phyloP scores from a whole-genome alignment of 2,329 filamentous ascomycete species.

The Paramyrothecium roridum region DNA sequence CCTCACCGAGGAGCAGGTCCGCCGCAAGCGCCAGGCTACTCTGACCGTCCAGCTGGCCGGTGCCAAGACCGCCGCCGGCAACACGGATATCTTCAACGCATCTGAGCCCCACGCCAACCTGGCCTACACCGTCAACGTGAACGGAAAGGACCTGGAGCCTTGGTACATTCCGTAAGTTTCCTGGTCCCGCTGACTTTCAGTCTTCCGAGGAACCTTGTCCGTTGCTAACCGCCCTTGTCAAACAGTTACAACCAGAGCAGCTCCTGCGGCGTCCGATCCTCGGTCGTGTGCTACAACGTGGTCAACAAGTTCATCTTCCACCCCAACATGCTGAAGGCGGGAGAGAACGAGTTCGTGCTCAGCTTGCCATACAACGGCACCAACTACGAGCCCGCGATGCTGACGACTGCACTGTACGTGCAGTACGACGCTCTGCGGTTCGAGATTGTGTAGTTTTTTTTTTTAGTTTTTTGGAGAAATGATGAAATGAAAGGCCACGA shows the following conservation, averaged over 20 bases:
- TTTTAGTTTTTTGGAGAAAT: too few relatives aligned
- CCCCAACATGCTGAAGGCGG: conserved; percentile 41
- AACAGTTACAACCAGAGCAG: conserved; percentile 21
- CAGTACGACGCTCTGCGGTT: conserved; percentile 64
- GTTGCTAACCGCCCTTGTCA: not conserved
- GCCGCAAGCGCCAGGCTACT: conserved; percentile 42
- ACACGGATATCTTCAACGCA: conserved; percentile 54
- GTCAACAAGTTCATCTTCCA: conserved; percentile 58
- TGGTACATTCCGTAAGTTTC: conserved; percentile 52
- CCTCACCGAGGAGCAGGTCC: conserved; percentile 36
- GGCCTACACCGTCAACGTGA: conserved; percentile 40
- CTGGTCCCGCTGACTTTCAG: not conserved
- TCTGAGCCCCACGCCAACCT: conserved; percentile 51
- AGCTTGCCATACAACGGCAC: conserved; percentile 59
- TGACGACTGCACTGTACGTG: conserved; percentile 55
- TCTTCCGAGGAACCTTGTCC: conserved; percentile 7
- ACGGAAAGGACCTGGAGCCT: conserved; percentile 39
- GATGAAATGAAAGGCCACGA: too few relatives aligned
- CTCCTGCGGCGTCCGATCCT: conserved; percentile 59
- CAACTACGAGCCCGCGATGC: conserved; percentile 53
- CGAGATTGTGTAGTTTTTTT: conserved; percentile 42
- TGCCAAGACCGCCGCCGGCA: conserved; percentile 59
- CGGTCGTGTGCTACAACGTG: conserved; percentile 59
- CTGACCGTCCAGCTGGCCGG: conserved; percentile 62
- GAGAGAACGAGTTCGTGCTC: conserved; percentile 53